Evolutionary conservation across 805 yeast species (phyloP), one percentile per base, ranked within the genome.

Genomic region (Hanseniaspora jakobsenii): DNA sequence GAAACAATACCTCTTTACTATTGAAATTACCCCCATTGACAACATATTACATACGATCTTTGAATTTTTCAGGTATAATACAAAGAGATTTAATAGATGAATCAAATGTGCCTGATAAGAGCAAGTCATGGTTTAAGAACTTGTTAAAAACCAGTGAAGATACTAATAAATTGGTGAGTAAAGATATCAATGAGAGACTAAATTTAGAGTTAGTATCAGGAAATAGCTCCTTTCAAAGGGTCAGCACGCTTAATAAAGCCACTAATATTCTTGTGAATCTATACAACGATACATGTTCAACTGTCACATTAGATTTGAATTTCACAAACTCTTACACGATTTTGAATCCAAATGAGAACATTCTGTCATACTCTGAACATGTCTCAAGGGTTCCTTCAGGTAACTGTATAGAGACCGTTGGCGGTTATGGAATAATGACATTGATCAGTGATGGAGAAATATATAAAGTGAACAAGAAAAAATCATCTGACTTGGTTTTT

Each of bases 371-470:
- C 43, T 48, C 55, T 34, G 61, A 59, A 22, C 52, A 55, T 36
- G 36, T 57, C n/a, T 36, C 42, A 5, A 32, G 51, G 28, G 41
- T 41, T 17, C 16, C 34, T 16, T 45, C 36, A 7, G 50, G 51
- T n/a, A 48, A 47, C 12, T n/a, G 29, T 35, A 30, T 42, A 6
- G 46, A 42, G n/a, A 42, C 46, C 6, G n/a, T 57, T 3, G 49
- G 44, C 10, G 62, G 59, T 1, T 47, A 50, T n/a, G 60, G 63
- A 1, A 50, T 57, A 13, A 27, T 62, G 13, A 58, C 61, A 13
- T 43, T 63, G 8, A 54, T 50, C n/a, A 64, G 65, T 2, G 32
- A 51, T 10, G 58, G 59, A 1, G 62, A 63, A 4, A 48, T 59
- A 12, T 57, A 56, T 40, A 52, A 57, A 18, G 40, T 62, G 18